phyloP scores from a whole-genome alignment of 208 protist genomes.

The Polymyxa betae region DNA sequence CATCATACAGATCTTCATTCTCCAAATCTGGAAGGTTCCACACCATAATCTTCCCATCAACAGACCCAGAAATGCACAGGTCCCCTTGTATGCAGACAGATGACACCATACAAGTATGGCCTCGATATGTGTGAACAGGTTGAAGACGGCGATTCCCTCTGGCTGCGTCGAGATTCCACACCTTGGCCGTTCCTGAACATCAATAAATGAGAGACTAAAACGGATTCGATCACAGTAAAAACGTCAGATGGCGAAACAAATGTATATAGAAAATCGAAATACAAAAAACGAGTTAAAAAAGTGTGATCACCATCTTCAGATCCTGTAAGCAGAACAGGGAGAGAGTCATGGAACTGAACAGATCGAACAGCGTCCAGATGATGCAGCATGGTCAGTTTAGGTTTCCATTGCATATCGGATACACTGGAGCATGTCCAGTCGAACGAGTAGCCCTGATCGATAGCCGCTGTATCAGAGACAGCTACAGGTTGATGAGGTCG shows the following conservation, averaged over 20 bases:
- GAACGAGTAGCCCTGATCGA: conserved; percentile 1
- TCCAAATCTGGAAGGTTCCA: conserved; percentile 42
- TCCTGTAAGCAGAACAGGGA: neutral
- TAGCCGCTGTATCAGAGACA: neutral
- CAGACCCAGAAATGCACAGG: neutral
- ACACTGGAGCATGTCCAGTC: neutral
- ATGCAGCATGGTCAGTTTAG: conserved; percentile 10
- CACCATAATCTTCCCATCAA: conserved; percentile 12
- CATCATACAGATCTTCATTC: neutral
- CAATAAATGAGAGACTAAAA: neutral
- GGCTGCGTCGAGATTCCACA: conserved; percentile 38
- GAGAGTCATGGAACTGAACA: neutral
- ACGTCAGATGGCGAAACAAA: too few relatives aligned
- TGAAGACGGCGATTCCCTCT: neutral
- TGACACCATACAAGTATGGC: conserved; percentile 14
- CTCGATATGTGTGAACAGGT: conserved; percentile 44
- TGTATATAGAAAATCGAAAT: too few relatives aligned
- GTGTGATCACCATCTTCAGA: conserved; percentile 12
- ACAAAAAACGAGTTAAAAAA: too few relatives aligned
- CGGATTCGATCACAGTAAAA: neutral
- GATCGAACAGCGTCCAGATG: conserved; percentile 18
- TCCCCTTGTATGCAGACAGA: neutral
- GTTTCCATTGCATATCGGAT: conserved; percentile 24
- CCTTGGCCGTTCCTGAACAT: conserved; percentile 15
- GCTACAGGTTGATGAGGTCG: neutral